A percentile compares a stretch with the other conserved stretches of the same genome.
These are phyloP conservation scores for Exophiala calicioides DNA, from an alignment of 2,329 filamentous ascomycete species.

Conservation along the genomic window DNA sequence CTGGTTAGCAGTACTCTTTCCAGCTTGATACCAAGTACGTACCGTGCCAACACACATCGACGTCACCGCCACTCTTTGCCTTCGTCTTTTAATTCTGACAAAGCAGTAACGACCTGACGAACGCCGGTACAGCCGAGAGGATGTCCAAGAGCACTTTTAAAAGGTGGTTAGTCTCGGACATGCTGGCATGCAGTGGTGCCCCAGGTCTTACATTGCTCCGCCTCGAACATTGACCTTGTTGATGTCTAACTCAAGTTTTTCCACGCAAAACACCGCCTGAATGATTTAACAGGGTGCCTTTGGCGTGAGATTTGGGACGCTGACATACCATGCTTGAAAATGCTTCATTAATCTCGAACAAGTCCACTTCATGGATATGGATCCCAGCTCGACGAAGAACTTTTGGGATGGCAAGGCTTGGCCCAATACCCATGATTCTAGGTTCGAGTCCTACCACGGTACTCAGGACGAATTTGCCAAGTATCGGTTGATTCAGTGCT, in stretches of 20 bases:
- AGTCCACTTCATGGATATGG: slow-evolving; percentile 85
- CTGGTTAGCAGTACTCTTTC: too few relatives aligned
- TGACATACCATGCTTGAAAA: slow-evolving; percentile 70
- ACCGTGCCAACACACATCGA: slow-evolving; percentile 96
- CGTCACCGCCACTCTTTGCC: slow-evolving; percentile 83
- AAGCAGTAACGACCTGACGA: slow-evolving; percentile 85
- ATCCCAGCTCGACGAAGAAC: slow-evolving; percentile 85
- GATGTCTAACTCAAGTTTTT: slow-evolving; percentile 76
- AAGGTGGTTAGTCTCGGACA: too few relatives aligned
- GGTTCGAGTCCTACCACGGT: slow-evolving; percentile 88
- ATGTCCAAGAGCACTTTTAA: slow-evolving; percentile 91
- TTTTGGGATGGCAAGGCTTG: slow-evolving; percentile 92
- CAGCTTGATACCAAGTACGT: too few relatives aligned
- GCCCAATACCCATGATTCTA: slow-evolving; percentile 93
- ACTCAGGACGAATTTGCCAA: slow-evolving; percentile 91
- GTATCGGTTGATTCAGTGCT: slow-evolving; percentile 81
- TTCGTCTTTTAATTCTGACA: slow-evolving; percentile 83
- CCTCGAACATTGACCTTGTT: slow-evolving; percentile 98
- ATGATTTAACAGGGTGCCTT: slow-evolving; percentile 17
- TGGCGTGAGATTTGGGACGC: background rate
- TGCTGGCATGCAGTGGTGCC: slow-evolving; percentile 20
- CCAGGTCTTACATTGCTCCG: slow-evolving; percentile 69
- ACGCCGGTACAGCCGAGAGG: slow-evolving; percentile 93
- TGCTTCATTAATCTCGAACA: slow-evolving; percentile 99
- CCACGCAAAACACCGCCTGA: slow-evolving; percentile 90